These are phyloP conservation scores for Curvularia eragrostidis DNA, from an alignment of 2,329 filamentous ascomycete genomes.

Conservation along the genomic window DNA sequence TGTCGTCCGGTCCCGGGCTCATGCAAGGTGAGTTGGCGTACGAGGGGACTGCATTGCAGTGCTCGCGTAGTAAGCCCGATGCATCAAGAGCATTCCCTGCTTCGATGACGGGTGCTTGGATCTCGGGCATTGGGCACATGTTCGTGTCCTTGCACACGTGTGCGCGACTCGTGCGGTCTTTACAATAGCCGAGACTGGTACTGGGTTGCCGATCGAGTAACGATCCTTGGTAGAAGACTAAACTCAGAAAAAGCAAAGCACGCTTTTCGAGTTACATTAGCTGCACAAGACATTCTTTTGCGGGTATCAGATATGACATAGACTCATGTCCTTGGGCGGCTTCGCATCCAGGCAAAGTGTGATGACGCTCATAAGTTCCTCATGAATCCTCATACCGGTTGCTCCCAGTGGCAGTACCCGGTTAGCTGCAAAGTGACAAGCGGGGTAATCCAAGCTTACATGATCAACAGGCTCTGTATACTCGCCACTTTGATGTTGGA, in stretches of 20 bases:
- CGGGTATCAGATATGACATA: neutral
- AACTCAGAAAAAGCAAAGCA: constrained; percentile 1
- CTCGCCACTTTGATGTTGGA: constrained; percentile 7
- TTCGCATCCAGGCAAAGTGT: constrained; percentile 1
- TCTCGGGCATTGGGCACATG: constrained; percentile 21
- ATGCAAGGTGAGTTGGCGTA: constrained; percentile 20
- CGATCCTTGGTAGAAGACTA: neutral
- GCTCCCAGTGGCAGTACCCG: neutral
- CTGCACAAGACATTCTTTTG: neutral
- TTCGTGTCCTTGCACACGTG: constrained; percentile 18
- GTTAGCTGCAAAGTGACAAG: constrained; percentile 12
- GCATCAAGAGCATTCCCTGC: constrained; percentile 3
- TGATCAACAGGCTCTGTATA: constrained; percentile 9
- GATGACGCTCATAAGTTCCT: neutral
- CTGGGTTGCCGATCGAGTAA: neutral
- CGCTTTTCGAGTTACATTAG: neutral
- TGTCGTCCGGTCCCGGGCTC: neutral
- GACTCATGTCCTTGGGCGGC: constrained; percentile 5
- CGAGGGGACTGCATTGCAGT: constrained; percentile 6
- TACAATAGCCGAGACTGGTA: constrained; percentile 8
- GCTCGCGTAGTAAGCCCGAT: constrained; percentile 14
- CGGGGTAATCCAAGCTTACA: constrained; percentile 17
- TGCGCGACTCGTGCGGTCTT: constrained; percentile 10
- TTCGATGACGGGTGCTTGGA: constrained; percentile 9
- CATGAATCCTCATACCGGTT: neutral